Base-by-base conservation (phyloP, 352 stramenopile species). In the Phytophthora sojae region DNA sequence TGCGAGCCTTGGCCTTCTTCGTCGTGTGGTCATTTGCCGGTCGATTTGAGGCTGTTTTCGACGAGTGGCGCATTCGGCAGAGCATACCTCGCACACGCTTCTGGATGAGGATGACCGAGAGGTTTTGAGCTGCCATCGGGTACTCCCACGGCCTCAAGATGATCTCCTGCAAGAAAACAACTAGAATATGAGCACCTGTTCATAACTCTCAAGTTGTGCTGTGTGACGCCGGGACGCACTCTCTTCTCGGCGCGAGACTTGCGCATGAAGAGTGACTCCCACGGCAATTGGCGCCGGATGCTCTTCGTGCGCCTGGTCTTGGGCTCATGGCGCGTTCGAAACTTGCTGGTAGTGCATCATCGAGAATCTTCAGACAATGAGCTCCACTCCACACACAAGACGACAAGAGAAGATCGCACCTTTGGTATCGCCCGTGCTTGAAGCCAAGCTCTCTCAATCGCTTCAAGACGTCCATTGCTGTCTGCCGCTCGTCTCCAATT, bases 231-330 rank as follows among this genome's bases (percentile, higher is more conserved):
- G 21, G 21, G 39, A 64, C 75, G n/a, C 42, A 93, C 88, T 50
- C 78, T 78, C 55, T 91, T 91, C 67, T 95, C 88, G 25, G 59
- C 53, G 3, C 69, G 63, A 5, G 85, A 91, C 60, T 93, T 95
- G 44, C 88, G 82, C 88, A 95, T 91, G 60, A 95, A 93, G 30
- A 92, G 69, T 45, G 88, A 93, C 53, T 95, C 85, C 85, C 85
- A 95, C 1, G 82, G 70, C 39, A 69, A 23, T 6, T 44, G 35
- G 21, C 70, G 79, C 0, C 44, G 62, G 25, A 90, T 65, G 7
- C 56, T 66, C 60, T 81, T 83, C 6, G 69, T 59, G 17, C 55
- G 65, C 14, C 69, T 73, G 23, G 82, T 87, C 58, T 89, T 90
- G 11, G 78, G 80, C 47, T 82, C 83, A 77, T 85, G 55, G 21